phyloP scores from a whole-genome alignment of 2,329 filamentous ascomycete genomes.

The Penicillium expansum region DNA sequence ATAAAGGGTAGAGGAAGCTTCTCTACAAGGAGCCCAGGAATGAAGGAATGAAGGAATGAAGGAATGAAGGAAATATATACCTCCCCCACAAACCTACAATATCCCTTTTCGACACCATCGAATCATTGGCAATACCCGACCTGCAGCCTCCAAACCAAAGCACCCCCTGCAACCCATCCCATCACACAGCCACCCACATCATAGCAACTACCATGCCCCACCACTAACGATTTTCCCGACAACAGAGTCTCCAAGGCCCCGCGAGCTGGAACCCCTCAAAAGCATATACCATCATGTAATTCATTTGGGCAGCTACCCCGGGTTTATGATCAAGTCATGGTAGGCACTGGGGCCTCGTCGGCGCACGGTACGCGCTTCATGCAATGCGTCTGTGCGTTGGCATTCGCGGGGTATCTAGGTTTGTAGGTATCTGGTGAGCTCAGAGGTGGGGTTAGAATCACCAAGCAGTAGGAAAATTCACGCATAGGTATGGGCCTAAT shows the following conservation, averaged over 20 bases:
- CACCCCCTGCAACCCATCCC: neutral
- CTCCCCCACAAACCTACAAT: neutral
- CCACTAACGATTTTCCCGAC: neutral
- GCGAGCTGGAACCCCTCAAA: neutral
- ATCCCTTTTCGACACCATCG: neutral
- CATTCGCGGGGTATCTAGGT: constrained; percentile 1
- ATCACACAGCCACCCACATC: constrained; percentile 2
- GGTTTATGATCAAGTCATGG: neutral
- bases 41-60: no score
- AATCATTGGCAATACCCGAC: neutral
- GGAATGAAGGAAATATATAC: neutral
- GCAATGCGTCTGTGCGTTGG: neutral
- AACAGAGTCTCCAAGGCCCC: neutral
- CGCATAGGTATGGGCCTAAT: neutral
- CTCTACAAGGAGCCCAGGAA: neutral
- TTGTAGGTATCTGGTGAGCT: neutral
- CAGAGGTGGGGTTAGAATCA: neutral
- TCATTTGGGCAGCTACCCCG: neutral
- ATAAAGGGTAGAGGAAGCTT: no score
- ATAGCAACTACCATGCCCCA: neutral
- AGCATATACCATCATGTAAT: neutral
- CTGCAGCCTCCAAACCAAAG: neutral
- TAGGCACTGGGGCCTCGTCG: neutral
- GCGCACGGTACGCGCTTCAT: neutral
- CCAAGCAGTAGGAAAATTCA: neutral